A percentile compares a stretch with the other conserved stretches of the same genome.
These are phyloP conservation scores for Vitellaria paradoxa DNA, from an alignment of 179 eudicot genomes.

Conservation along the genomic window DNA sequence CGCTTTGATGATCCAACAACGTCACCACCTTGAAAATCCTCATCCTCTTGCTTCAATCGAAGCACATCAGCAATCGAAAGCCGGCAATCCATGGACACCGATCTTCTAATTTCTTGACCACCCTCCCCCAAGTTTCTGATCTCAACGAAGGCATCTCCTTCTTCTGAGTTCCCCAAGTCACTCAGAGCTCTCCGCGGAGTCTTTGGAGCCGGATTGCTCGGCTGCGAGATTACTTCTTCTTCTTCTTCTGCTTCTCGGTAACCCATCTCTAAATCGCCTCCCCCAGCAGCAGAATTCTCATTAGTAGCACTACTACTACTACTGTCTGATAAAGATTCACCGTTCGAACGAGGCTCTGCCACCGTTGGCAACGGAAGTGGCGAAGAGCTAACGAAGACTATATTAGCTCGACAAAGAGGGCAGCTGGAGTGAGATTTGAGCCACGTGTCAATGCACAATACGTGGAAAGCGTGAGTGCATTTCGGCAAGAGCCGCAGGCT, in stretches of 20 bases:
- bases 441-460: constrained; percentile 76
- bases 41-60: constrained; percentile 23
- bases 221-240: too few species aligned
- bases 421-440: constrained; percentile 73
- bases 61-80: too few species aligned
- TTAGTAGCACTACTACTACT: background rate
- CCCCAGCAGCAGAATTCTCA: constrained; percentile 12
- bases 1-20: constrained; percentile 26
- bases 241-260: constrained; percentile 7
- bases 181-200: too few species aligned
- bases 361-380: constrained; percentile 6
- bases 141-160: constrained; percentile 24
- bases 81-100: constrained; percentile 43
- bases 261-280: constrained; percentile 9
- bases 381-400: constrained; percentile 18
- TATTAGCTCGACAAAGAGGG: constrained; percentile 70
- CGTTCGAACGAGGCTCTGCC: constrained; percentile 9
- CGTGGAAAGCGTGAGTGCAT: constrained; percentile 78
- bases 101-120: constrained; percentile 38
- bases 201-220: too few species aligned
- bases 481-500: constrained; percentile 60
- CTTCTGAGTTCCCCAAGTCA: background rate
- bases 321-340: constrained; percentile 1
- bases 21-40: constrained; percentile 7
- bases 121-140: constrained; percentile 24